phyloP scores from a whole-genome alignment of 1,284 basidiomycete species.

The Ceratobasidium sp. region DNA sequence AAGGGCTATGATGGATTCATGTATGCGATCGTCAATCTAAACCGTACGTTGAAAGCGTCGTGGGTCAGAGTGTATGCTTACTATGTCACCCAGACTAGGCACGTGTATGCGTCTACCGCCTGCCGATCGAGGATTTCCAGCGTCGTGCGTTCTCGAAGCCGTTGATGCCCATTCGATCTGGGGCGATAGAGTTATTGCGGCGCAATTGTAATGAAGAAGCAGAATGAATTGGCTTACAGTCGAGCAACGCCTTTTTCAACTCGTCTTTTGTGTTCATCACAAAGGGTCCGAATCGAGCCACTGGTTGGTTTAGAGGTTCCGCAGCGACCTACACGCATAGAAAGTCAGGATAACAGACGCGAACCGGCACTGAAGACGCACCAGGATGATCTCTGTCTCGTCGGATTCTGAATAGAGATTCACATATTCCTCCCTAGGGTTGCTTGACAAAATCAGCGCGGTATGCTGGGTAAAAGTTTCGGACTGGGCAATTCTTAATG shows the following conservation, averaged over 20 bases:
- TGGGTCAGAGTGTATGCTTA: neutral
- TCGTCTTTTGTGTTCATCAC: slow-evolving; percentile 35
- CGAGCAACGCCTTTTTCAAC: slow-evolving; percentile 26
- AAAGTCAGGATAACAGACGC: neutral
- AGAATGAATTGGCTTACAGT: slow-evolving; percentile 18
- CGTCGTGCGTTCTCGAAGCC: slow-evolving; percentile 27
- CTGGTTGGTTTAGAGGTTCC: slow-evolving; percentile 26
- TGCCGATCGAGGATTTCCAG: slow-evolving; percentile 21
- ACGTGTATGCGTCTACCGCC: slow-evolving; percentile 1
- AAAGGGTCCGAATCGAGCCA: slow-evolving; percentile 27
- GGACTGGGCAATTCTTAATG: neutral
- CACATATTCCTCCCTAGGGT: neutral
- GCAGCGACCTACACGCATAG: slow-evolving; percentile 14
- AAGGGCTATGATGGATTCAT: slow-evolving; percentile 73
- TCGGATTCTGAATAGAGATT: neutral
- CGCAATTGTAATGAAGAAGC: neutral
- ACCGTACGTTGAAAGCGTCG: neutral
- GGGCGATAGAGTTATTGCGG: neutral
- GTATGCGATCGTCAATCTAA: slow-evolving; percentile 58
- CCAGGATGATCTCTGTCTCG: slow-evolving; percentile 13
- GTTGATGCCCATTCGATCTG: slow-evolving; percentile 32
- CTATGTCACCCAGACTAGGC: neutral
- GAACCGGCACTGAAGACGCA: neutral
- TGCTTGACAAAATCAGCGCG: neutral
- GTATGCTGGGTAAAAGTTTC: slow-evolving; percentile 9